phyloP scores from a whole-genome alignment of 2,329 filamentous ascomycete genomes.

The Pyricularia pennisetigena region DNA sequence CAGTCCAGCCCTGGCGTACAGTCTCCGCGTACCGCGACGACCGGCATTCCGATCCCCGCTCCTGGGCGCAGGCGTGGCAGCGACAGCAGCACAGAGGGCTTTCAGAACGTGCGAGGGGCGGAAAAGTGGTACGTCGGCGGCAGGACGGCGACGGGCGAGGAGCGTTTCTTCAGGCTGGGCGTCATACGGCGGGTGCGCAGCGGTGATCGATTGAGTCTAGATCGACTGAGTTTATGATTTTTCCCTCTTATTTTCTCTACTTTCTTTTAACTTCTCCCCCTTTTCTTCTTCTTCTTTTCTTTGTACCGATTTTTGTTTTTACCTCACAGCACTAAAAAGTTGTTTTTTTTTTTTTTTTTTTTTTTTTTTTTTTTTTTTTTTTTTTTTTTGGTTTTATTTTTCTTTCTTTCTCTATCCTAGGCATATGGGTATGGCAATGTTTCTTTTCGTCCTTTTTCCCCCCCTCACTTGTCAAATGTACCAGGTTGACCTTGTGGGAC shows the following conservation, averaged over 20 bases:
- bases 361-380: conserved; percentile 49
- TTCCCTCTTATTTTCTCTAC: background rate
- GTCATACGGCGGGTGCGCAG: conserved; percentile 65
- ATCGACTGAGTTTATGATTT: conserved; percentile 63
- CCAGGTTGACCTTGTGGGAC: background rate
- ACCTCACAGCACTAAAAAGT: conserved; percentile 10
- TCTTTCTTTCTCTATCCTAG: conserved; percentile 36
- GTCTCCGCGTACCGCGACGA: conserved; percentile 9
- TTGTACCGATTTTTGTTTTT: background rate
- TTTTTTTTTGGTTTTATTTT: conserved; percentile 41
- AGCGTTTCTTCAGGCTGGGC: conserved; percentile 72
- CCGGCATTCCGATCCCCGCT: conserved; percentile 28
- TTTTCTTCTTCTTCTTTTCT: background rate
- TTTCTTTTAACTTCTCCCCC: background rate
- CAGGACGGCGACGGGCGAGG: conserved; percentile 65
- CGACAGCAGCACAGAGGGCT: conserved; percentile 67
- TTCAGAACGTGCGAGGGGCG: conserved; percentile 59
- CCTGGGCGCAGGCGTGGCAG: conserved; percentile 49
- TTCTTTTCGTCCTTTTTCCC: background rate
- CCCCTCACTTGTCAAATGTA: background rate
- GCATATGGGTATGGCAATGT: background rate
- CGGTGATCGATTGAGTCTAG: conserved; percentile 64
- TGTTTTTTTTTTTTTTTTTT: conserved; percentile 45
- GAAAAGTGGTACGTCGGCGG: conserved; percentile 81
- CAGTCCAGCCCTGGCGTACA: conserved; percentile 6